A percentile compares a stretch with the other conserved stretches of the same genome.
These are phyloP conservation scores for Lentithecium fluviatile DNA, from an alignment of 495 filamentous ascomycete species.

Conservation along the genomic window DNA sequence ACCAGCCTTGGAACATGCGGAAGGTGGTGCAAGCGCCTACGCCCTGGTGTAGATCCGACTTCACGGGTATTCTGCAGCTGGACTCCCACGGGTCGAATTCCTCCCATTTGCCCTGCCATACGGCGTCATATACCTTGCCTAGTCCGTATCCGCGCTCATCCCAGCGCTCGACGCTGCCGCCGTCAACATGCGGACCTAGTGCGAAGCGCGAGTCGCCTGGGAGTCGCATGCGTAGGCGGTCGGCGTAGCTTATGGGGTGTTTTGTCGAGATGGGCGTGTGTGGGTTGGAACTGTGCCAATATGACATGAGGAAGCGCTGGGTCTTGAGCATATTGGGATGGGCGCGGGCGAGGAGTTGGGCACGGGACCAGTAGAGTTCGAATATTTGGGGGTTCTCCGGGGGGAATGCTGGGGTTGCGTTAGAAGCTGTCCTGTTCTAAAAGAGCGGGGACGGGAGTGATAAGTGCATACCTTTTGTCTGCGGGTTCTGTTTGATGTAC, in stretches of 20 bases:
- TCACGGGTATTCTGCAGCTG: constrained; percentile 63
- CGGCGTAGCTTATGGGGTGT: constrained; percentile 71
- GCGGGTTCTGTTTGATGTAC: constrained; percentile 45
- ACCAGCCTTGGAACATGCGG: constrained; percentile 86
- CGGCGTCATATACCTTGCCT: constrained; percentile 65
- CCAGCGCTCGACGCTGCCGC: constrained; percentile 84
- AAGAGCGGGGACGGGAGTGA: too few species aligned
- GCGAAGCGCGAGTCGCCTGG: constrained; percentile 79
- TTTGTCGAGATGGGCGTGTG: constrained; percentile 57
- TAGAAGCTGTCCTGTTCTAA: not conserved
- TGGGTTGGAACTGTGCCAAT: constrained; percentile 69
- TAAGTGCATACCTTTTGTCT: constrained; percentile 41
- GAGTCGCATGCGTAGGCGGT: constrained; percentile 75
- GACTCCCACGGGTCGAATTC: constrained; percentile 78
- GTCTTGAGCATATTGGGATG: constrained; percentile 69
- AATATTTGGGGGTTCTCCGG: constrained; percentile 70
- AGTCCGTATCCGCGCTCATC: constrained; percentile 73
- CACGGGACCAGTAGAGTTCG: constrained; percentile 84
- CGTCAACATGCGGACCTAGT: constrained; percentile 82
- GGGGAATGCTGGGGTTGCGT: constrained; percentile 47
- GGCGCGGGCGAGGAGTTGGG: constrained; percentile 69
- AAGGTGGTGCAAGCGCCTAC: constrained; percentile 81
- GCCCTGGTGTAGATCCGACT: constrained; percentile 77
- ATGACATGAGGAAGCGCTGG: constrained; percentile 69
- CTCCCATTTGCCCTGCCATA: constrained; percentile 78